Evolutionary conservation across 441 rosid genomes (phyloP), one percentile per base, ranked within the genome.

Genomic region (Viola pubescens): DNA sequence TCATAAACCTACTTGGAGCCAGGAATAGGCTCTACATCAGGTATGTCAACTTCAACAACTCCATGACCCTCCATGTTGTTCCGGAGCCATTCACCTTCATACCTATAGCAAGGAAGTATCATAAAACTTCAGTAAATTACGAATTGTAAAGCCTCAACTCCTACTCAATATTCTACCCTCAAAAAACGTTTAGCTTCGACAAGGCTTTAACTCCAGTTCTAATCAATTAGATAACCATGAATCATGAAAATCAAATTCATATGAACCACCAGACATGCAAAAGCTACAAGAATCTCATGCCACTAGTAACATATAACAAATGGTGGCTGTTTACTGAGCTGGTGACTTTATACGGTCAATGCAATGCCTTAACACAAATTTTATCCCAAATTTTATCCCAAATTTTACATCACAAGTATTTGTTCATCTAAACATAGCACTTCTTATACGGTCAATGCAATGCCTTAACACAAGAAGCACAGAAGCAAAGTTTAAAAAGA

Each of bases 81-180:
- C 65, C 77, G 89, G 57, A 85, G 84, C 97, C 96, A 86, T 77
- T 88, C 97, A 66, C 97, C 97, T 80, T 88, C 97, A 68, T 91
- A 91, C 79, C 97, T 91, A 69, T 12, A 51, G 37, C 45, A 59
- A 52, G 57, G 37, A 56, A 44, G 58, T 16, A 6, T 7, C 46
- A 54, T 10, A 40, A 64, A 46, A 16, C 42, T 7, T 2, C 6
- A 50, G 48, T 8, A 9, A 37, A 49, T 9, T 6, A 5, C 40
- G 0, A 13, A 47, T 48, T 41, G 26, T 6, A 13, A 49, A 49
- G 13, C 13, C 9, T 4, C 37, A 26, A 26, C 34, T 26, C 1
- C 34, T 2, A 26, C 3, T 26, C 34, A 26, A 26, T 26, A 26
- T 26, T 26, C 34, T 26, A 26, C 3, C 34, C 34, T 26, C 34